A percentile compares a stretch with the other conserved stretches of the same genome.
phyloP scores from a whole-genome alignment of 176 grass and related monocot species.

The Hordeum marinum region DNA sequence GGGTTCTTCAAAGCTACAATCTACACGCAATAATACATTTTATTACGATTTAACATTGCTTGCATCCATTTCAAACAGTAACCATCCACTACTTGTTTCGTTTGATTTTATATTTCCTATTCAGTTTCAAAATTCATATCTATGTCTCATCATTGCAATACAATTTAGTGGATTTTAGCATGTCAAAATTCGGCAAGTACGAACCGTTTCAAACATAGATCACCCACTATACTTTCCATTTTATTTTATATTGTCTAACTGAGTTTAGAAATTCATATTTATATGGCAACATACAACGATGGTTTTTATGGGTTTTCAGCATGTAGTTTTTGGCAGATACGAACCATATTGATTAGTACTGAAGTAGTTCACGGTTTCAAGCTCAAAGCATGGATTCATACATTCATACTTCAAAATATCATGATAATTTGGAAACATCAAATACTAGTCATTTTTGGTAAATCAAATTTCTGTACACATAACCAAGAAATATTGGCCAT shows the following conservation, averaged over 20 bases:
- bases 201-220: not conserved
- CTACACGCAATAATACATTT: not conserved
- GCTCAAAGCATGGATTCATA: not conserved
- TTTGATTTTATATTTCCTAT: not conserved
- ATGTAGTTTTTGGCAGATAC: not conserved
- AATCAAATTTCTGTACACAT: not conserved
- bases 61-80: not conserved
- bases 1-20: not conserved
- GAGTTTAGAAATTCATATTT: not conserved
- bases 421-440: not conserved
- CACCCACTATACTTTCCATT: not conserved
- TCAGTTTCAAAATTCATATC: not conserved
- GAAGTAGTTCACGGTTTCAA: not conserved
- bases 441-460: not conserved
- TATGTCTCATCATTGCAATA: not conserved
- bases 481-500: not conserved
- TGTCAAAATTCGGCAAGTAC: not conserved
- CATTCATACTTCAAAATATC: not conserved
- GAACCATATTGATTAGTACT: not conserved
- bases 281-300: not conserved
- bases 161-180: not conserved
- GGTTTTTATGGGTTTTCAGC: not conserved
- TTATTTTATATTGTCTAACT: not conserved
- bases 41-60: not conserved
- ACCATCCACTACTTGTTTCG: not conserved